A percentile compares a stretch with the other conserved stretches of the same genome.
Evolutionary conservation across 768 basidiomycete species (phyloP).

Genomic region (Coprinopsis cinerea): DNA sequence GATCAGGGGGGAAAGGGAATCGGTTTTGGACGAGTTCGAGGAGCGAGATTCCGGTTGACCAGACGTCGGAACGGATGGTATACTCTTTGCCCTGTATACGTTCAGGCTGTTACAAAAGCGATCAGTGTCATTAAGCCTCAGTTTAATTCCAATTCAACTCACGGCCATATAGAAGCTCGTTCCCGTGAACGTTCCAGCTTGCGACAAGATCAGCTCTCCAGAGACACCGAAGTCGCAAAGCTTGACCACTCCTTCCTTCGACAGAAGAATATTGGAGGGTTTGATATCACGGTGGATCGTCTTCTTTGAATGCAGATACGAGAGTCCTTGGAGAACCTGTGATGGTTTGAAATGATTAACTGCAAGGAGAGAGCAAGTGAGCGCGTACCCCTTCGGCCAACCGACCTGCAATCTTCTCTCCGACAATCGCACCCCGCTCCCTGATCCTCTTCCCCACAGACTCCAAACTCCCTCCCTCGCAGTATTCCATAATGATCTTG

Average conservation of each 20-base stretch:
- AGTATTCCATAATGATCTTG: constrained; percentile 89
- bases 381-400: constrained; percentile 83
- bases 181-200: constrained; percentile 95
- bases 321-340: constrained; percentile 85
- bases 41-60: constrained; percentile 94
- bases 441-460: constrained; percentile 81
- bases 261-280: constrained; percentile 88
- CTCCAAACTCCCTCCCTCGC: constrained; percentile 88
- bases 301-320: constrained; percentile 84
- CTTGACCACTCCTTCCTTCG: constrained; percentile 84
- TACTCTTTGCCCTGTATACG: constrained; percentile 90
- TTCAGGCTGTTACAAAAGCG: constrained; percentile 63
- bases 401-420: constrained; percentile 85
- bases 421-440: constrained; percentile 69
- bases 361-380: constrained; percentile 9
- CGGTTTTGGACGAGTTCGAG: constrained; percentile 91
- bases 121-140: constrained; percentile 8
- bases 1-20: constrained; percentile 90
- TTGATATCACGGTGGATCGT: constrained; percentile 98
- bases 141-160: constrained; percentile 24
- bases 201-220: constrained; percentile 85
- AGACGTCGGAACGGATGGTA: constrained; percentile 94
- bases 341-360: constrained; percentile 9
- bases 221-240: constrained; percentile 97
- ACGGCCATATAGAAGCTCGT: constrained; percentile 99